These are phyloP conservation scores for Clarireedia paspali DNA, from an alignment of 2,329 filamentous ascomycete species.

Conservation along the genomic window DNA sequence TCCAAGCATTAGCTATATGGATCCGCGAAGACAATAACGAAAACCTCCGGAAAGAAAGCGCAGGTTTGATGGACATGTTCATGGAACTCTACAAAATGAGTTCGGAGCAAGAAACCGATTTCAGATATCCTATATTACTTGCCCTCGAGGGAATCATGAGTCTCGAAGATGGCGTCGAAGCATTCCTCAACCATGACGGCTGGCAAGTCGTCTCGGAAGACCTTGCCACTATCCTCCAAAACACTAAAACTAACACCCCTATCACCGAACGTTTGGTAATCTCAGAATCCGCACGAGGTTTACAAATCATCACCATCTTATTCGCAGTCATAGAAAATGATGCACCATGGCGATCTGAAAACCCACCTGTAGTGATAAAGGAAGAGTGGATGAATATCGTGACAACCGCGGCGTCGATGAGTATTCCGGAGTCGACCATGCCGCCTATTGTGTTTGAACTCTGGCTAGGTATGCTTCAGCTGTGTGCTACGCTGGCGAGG, in stretches of 20 bases:
- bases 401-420: conserved; percentile 38
- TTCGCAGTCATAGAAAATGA: conserved; percentile 44
- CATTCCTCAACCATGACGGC: conserved; percentile 42
- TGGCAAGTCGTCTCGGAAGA: conserved; percentile 48
- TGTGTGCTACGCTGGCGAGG: no score
- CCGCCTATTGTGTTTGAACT: conserved; percentile 35
- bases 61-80: conserved; percentile 55
- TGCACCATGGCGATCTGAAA: conserved; percentile 23
- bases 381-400: conserved; percentile 53
- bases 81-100: conserved; percentile 48
- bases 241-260: conserved; percentile 7
- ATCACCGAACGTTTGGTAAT: conserved; percentile 14
- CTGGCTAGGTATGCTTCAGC: conserved; percentile 44
- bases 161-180: conserved; percentile 32
- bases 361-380: conserved; percentile 22
- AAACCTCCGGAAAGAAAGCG: conserved; percentile 38
- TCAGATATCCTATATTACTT: conserved; percentile 49
- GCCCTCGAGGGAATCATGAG: conserved; percentile 51
- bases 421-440: conserved; percentile 7
- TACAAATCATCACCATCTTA: conserved; percentile 49
- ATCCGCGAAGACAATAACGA: conserved; percentile 62
- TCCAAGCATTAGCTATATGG: conserved; percentile 56
- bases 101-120: conserved; percentile 36
- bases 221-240: conserved; percentile 36
- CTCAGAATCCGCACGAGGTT: conserved; percentile 38